phyloP scores from a whole-genome alignment of 2,329 filamentous ascomycete species.

The Trichoderma hamatum region DNA sequence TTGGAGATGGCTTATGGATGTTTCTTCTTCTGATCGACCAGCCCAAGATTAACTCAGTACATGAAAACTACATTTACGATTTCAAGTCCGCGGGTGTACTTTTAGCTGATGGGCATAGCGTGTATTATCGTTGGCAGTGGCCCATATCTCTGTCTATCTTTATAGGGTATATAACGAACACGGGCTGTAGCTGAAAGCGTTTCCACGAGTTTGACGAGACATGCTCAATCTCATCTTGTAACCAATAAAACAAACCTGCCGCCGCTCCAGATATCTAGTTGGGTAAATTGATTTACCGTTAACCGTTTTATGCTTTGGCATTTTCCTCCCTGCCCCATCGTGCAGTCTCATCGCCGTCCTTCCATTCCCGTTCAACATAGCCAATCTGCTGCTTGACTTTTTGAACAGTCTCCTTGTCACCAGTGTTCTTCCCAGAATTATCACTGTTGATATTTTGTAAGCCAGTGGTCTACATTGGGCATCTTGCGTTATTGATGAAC shows the following conservation, averaged over 20 bases:
- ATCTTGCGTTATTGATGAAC: not conserved
- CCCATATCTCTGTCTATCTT: conserved; percentile 20
- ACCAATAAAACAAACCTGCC: not conserved
- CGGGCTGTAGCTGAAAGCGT: not conserved
- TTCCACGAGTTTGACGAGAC: not conserved
- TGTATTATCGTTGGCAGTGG: not conserved
- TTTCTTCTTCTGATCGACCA: not conserved
- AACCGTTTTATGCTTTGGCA: conserved; percentile 27
- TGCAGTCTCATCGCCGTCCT: conserved; percentile 78
- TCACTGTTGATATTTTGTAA: conserved; percentile 50
- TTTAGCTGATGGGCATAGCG: not conserved
- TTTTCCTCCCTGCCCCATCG: conserved; percentile 70
- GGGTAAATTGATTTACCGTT: not conserved
- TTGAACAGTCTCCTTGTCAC: conserved; percentile 75
- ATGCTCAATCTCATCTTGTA: not conserved
- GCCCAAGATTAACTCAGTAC: too few relatives aligned
- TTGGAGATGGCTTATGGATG: not conserved
- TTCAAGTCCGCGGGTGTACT: not conserved
- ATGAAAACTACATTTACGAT: not conserved
- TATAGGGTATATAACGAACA: conserved; percentile 21
- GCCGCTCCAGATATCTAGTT: not conserved
- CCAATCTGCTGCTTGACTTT: conserved; percentile 84
- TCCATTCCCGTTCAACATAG: conserved; percentile 84
- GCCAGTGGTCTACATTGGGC: not conserved
- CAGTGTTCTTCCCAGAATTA: conserved; percentile 93